phyloP scores from a whole-genome alignment of 768 basidiomycete genomes.

The Lepiota subincarnata region DNA sequence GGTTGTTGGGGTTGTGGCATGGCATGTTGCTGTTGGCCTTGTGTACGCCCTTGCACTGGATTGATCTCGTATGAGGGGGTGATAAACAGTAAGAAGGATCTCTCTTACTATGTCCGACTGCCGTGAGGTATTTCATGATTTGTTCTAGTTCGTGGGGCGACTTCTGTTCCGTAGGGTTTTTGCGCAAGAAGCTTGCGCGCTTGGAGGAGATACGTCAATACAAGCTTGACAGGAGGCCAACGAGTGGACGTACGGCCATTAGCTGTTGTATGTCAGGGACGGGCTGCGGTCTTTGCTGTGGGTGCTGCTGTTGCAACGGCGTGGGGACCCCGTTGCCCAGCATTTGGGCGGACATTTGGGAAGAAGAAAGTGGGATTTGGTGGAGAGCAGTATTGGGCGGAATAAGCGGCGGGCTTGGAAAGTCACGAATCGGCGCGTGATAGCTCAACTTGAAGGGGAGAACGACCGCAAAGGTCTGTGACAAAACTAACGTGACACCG shows the following conservation, averaged over 20 bases:
- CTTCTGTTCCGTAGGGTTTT: constrained; percentile 49
- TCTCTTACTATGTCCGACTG: constrained; percentile 36
- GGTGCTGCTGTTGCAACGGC: constrained; percentile 26
- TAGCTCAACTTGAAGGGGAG: constrained; percentile 19
- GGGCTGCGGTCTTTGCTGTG: constrained; percentile 23
- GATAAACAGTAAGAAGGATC: constrained; percentile 7
- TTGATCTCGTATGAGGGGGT: constrained; percentile 9
- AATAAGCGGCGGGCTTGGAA: constrained; percentile 11
- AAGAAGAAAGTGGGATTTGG: not conserved
- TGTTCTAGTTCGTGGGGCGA: constrained; percentile 41
- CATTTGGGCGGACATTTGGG: constrained; percentile 36
- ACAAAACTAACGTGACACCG: constrained; percentile 4
- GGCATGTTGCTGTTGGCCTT: constrained; percentile 27
- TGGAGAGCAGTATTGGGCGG: not conserved
- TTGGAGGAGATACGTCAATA: constrained; percentile 20
- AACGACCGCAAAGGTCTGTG: constrained; percentile 17
- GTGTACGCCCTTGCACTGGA: constrained; percentile 25
- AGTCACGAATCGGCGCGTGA: constrained; percentile 14
- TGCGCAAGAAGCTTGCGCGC: constrained; percentile 47
- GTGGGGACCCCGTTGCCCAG: constrained; percentile 32
- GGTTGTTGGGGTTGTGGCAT: constrained; percentile 26
- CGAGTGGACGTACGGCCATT: constrained; percentile 33
- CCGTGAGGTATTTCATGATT: constrained; percentile 44
- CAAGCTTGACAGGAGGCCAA: constrained; percentile 2
- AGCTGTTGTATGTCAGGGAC: constrained; percentile 39